Base-by-base conservation (phyloP, 192 early-diverging fungal genomes). In the Gaertneriomyces sp. region DNA sequence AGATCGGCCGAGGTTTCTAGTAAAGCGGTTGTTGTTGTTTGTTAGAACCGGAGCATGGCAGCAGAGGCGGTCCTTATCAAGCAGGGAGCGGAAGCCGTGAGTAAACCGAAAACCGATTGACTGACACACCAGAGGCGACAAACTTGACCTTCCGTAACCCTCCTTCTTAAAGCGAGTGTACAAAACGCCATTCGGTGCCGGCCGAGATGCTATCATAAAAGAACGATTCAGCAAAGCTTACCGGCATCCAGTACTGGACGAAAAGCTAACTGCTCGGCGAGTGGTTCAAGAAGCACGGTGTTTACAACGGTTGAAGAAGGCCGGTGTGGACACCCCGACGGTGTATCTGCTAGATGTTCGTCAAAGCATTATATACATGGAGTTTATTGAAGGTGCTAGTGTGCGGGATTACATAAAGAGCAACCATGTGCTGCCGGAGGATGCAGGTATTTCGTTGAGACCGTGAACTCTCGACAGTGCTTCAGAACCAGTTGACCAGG, bases 151-250 rank as follows among this genome's bases (percentile, higher is more conserved):
- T 33, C 25, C 25, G 25, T 33, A 33, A 33, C 25, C 25, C 25
- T 2, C 0, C 2, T 2, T 33, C 25, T 33, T 38, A 17, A 12
- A 93, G 90, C 84, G 90, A 10, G 88, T 98, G 12, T 94, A 87
- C 75, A 79, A 81, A 40, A 76, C 82, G 14, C 74, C 82, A 4
- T 89, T 90, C 67, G 81, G 80, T 45, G 77, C 79, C 10, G 65
- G 78, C 10, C 72, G 71, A 10, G 77, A 78, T 42, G 75, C 74
- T 25, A 88, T 99, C 40, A 89, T 89, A 61, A 99, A 99, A 69
- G 89, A 99, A 74, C 84, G 97, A 19, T 98, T 96, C 75, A 82
- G 81, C 42, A 99, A 99, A 70, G 78, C 84, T 1, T 98, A 97
- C 74, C 81, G 97, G 33, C 93, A 94, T 62, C 93, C 95, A 2